Conservation (phyloP, 2,329 filamentous ascomycete genomes). For the Thyridium curvatum region DNA sequence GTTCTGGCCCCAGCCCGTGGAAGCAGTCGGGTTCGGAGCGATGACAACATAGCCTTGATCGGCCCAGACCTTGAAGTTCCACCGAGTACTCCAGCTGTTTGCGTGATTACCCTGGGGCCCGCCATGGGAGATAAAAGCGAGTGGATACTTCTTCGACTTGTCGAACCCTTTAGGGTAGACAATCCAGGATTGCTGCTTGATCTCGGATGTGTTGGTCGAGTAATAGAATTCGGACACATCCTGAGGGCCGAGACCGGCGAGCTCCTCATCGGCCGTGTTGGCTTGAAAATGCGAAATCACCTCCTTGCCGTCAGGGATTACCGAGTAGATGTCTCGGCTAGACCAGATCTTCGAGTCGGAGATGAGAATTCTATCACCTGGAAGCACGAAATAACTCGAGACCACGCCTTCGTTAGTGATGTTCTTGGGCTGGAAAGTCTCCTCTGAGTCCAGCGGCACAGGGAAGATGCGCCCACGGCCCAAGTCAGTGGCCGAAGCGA, state of each 20-base stretch:
- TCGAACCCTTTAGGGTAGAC: constrained; percentile 23
- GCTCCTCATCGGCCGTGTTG: constrained; percentile 24
- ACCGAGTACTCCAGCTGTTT: constrained; percentile 45
- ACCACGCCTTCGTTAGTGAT: constrained; percentile 24
- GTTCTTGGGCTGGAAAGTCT: constrained; percentile 20
- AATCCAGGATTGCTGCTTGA: constrained; percentile 23
- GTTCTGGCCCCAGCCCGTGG: constrained; percentile 45
- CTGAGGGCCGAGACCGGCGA: constrained; percentile 21
- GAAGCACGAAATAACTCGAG: constrained; percentile 18
- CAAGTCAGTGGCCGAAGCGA: constrained; percentile 20
- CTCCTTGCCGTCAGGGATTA: constrained; percentile 16
- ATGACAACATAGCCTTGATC: constrained; percentile 51
- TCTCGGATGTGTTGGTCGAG: constrained; percentile 16
- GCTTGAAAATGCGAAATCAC: constrained; percentile 24
- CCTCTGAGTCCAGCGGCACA: constrained; percentile 14
- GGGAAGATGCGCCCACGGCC: constrained; percentile 23
- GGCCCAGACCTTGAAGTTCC: constrained; percentile 49
- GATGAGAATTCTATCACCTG: constrained; percentile 19
- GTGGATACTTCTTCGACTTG: constrained; percentile 38
- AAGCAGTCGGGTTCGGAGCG: constrained; percentile 47
- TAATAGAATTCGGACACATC: constrained; percentile 27
- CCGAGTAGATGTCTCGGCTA: constrained; percentile 23
- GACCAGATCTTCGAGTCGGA: constrained; percentile 27
- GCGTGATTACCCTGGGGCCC: constrained; percentile 46
- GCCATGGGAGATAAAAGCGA: constrained; percentile 48